Percentiles rank a stretch among this genome's conserved stretches.
phyloP scores from a whole-genome alignment of 2,329 filamentous ascomycete species.

The Tolypocladium paradoxum region DNA sequence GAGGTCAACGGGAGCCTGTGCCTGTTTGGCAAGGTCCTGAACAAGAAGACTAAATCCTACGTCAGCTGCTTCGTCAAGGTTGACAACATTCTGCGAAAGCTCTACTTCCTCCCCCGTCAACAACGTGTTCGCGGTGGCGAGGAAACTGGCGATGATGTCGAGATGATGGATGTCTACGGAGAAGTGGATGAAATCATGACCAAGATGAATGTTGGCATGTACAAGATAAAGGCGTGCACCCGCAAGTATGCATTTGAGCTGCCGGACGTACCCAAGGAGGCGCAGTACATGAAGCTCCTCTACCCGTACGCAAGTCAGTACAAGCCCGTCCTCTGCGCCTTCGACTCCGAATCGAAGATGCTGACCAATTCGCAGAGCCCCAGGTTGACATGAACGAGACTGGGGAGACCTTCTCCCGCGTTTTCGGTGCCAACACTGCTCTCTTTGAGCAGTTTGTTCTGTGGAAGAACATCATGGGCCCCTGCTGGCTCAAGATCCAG shows the following conservation, averaged over 20 bases:
- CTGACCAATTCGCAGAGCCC: slow-evolving; percentile 38
- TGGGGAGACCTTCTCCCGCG: slow-evolving; percentile 85
- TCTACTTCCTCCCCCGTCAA: slow-evolving; percentile 84
- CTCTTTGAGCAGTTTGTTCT: slow-evolving; percentile 97
- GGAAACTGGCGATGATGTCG: slow-evolving; percentile 66
- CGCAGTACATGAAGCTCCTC: slow-evolving; percentile 86
- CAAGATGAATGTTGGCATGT: slow-evolving; percentile 71
- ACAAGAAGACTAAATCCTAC: slow-evolving; percentile 68
- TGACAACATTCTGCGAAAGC: slow-evolving; percentile 84
- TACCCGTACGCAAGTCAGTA: slow-evolving; percentile 76
- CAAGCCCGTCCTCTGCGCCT: neutral
- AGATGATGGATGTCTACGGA: slow-evolving; percentile 79
- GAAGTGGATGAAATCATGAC: slow-evolving; percentile 87
- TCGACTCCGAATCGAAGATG: neutral
- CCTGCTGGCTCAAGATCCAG: slow-evolving; percentile 90
- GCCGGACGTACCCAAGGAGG: slow-evolving; percentile 74
- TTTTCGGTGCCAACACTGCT: slow-evolving; percentile 87
- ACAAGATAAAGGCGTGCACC: slow-evolving; percentile 85
- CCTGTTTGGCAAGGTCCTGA: slow-evolving; percentile 90
- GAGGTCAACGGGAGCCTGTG: slow-evolving; percentile 87
- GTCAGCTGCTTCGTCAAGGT: slow-evolving; percentile 94
- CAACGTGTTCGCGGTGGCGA: slow-evolving; percentile 43
- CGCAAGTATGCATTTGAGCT: slow-evolving; percentile 96
- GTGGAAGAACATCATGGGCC: slow-evolving; percentile 98
- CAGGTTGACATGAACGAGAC: slow-evolving; percentile 57